Conservation (phyloP, 306 rosid genomes). For the Prunus campanulata region DNA sequence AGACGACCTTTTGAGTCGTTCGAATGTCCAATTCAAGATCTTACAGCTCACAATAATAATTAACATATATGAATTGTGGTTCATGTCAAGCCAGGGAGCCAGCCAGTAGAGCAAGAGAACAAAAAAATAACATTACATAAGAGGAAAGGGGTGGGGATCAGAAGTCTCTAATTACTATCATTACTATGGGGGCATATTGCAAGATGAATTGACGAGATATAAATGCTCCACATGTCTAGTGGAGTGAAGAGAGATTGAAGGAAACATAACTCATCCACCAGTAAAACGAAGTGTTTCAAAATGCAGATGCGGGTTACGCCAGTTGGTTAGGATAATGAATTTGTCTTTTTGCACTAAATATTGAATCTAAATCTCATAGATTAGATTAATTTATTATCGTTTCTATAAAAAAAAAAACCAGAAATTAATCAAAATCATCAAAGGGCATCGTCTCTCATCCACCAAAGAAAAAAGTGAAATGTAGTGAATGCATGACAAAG, state of each 20-base stretch:
- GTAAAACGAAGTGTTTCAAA: too few relatives aligned
- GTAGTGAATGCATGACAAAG: too few relatives aligned
- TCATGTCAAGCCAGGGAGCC: background rate
- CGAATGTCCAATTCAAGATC: conserved; percentile 9
- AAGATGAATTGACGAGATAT: background rate
- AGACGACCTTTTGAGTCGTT: background rate
- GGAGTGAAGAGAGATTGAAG: background rate
- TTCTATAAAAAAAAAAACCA: too few relatives aligned
- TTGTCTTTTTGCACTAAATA: too few relatives aligned
- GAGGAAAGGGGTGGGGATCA: background rate
- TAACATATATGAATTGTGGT: background rate
- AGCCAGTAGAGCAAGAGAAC: background rate
- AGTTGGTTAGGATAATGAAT: too few relatives aligned
- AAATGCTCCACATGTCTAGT: background rate
- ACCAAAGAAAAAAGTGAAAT: too few relatives aligned
- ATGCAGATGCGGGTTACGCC: too few relatives aligned
- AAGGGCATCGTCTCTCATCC: too few relatives aligned
- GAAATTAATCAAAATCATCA: too few relatives aligned
- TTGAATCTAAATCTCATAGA: too few relatives aligned
- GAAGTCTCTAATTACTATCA: background rate
- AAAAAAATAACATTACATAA: background rate
- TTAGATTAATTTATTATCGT: too few relatives aligned
- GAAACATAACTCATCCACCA: background rate
- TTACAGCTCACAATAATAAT: background rate
- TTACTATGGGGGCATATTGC: background rate